Evolutionary conservation across 768 basidiomycete species (phyloP).

Genomic region (Symmetrospora coprosmae): DNA sequence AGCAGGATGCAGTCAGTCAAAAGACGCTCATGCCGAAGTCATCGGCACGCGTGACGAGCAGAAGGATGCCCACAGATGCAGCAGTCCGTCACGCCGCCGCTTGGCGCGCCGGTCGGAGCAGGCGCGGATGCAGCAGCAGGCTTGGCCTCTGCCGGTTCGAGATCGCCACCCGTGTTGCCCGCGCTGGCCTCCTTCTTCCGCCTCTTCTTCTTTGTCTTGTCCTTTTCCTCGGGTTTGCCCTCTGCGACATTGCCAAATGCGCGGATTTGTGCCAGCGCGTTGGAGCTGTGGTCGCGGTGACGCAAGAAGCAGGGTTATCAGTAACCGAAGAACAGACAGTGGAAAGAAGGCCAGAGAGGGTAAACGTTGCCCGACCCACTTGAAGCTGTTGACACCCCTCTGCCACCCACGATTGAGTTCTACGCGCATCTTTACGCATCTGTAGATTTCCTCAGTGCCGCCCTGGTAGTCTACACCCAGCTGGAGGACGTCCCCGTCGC

Average conservation of each 20-base stretch:
- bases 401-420: conserved; percentile 90
- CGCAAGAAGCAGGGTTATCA: too few relatives aligned
- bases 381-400: conserved; percentile 75
- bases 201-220: conserved; percentile 11
- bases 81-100: conserved; percentile 55
- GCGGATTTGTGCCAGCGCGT: conserved; percentile 62
- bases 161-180: background rate
- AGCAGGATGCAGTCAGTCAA: background rate
- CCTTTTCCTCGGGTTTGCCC: conserved; percentile 7
- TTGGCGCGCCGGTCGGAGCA: too few relatives aligned
- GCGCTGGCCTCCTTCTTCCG: background rate
- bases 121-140: conserved; percentile 24
- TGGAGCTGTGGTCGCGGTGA: conserved; percentile 35
- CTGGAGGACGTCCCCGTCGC: conserved; percentile 87
- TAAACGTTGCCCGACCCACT: conserved; percentile 42
- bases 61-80: conserved; percentile 64
- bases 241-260: conserved; percentile 37
- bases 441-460: conserved; percentile 89
- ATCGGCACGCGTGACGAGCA: conserved; percentile 1
- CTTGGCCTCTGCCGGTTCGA: background rate
- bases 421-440: conserved; percentile 87
- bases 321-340: too few relatives aligned
- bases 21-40: background rate
- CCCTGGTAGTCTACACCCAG: conserved; percentile 96
- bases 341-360: background rate